These are phyloP conservation scores for Loxodes magnus DNA, from an alignment of 73 alveolate genomes.

Conservation along the genomic window DNA sequence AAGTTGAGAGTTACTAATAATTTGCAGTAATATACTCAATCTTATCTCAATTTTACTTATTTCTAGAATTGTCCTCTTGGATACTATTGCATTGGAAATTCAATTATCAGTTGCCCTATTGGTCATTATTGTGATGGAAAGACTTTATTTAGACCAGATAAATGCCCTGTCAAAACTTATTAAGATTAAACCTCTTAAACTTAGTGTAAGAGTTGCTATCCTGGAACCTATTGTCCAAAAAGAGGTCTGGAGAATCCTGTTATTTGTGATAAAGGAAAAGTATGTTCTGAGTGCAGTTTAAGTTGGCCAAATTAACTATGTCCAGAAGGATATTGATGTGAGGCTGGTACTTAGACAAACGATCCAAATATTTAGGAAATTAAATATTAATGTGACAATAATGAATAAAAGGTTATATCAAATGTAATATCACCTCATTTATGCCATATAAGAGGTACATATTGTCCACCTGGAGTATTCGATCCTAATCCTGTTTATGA, in stretches of 20 bases:
- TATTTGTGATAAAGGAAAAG: constrained; percentile 10
- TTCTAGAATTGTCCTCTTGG: constrained; percentile 1
- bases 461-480: constrained; percentile 34
- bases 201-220: constrained; percentile 25
- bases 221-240: constrained; percentile 33
- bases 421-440: constrained; percentile 23
- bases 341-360: not conserved
- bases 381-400: not conserved
- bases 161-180: constrained; percentile 31
- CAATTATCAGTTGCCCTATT: not conserved
- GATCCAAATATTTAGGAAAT: constrained; percentile 3
- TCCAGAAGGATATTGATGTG: constrained; percentile 25
- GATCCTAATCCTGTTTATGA: constrained; percentile 17
- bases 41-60: too few species aligned
- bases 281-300: constrained; percentile 3
- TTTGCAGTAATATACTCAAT: too few species aligned
- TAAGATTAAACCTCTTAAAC: constrained; percentile 12
- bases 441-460: constrained; percentile 43
- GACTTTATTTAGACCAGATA: not conserved
- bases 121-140: constrained; percentile 2
- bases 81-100: not conserved
- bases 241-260: constrained; percentile 21
- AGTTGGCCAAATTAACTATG: constrained; percentile 15
- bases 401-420: constrained; percentile 2
- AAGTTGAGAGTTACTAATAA: too few species aligned